Evolutionary conservation across 805 yeast genomes (phyloP), one percentile per base, ranked within the genome.

Genomic region (Yarrowia deformans): DNA sequence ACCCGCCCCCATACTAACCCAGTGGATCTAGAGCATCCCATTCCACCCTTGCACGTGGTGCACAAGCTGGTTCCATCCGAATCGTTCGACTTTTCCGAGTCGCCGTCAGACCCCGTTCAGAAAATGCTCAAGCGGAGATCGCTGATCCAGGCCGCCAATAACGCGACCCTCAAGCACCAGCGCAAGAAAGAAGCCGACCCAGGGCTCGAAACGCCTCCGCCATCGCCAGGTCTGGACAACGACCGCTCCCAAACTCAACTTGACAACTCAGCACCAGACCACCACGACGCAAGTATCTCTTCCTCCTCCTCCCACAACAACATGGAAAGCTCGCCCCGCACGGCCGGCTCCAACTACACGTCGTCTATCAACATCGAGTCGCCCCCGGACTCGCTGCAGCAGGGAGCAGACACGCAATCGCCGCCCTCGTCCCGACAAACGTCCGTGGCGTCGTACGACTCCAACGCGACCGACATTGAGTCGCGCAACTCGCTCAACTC

Each of bases 11-110:
- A 10, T 1, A 54, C 64, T 56, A 43, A 56, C 66, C 6, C 40
- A 60, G 66, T 60, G 66, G 66, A 60, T 18, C 42, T 60, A 14
- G 49, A 56, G 39, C 49, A 42, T n/a, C 66, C 66, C 40, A 19
- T 60, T 23, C 52, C 50, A 9, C 66, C 52, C 48, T 45, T 60
- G 42, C 45, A 43, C 66, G 66, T 60, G 66, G 66, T 60, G 66
- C 42, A 60, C 66, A 60, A 60, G 18, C 66, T 60, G 19, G 66
- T 60, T 3, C 6, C 66, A 9, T 60, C 68, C n/a, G 68, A 63
- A 39, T 48, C 68, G 37, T 63, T 63, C 16, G 68, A 63, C 56
- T 63, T 63, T 37, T 63, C 68, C 18, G 68, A 63, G 56, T 48
- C 55, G n/a, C 68, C 68, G 6, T 63, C 68, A 2, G 48, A 48